Evolutionary conservation across 2,329 filamentous ascomycete species (phyloP), one percentile per base, ranked within the genome.

Genomic region (Lasiodiplodia gonubiensis): DNA sequence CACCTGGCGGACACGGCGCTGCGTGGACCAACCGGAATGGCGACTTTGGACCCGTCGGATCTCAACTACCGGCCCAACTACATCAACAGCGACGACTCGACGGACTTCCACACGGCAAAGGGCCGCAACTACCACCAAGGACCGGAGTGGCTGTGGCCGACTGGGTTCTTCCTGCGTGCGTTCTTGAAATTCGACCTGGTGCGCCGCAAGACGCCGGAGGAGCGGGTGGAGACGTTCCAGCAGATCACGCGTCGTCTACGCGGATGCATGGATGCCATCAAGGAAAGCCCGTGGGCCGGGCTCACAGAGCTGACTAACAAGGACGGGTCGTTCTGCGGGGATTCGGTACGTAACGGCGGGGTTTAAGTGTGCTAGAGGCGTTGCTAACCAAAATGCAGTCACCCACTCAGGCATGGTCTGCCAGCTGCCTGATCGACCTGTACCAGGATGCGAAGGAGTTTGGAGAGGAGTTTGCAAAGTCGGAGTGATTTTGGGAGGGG

Each of bases 121-220:
- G 95, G 95, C 60, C 87, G 95, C 67, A 99, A 98, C 80, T 99
- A 99, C 81, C 95, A 99, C 79, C 94, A 98, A 79, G 95, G 95
- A 4, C 96, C 95, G 0, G 95, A 99, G 79, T 99, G 95, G 95
- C 82, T 97, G 27, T 99, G 95, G 95, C 96, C 94, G 0, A 94
- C 93, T 1, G 95, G 95, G 4, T 99, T 93, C 83, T 99, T 97
- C 85, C 84, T 97, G 25, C 89, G 96, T 59, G 95, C 95, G 1
- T 83, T 99, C 71, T 86, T 99, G 70, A 92, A 93, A 78, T 98
- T 98, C 74, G 93, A 97, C 77, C 82, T 98, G 60, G 85, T 86
- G 82, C 85, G 93, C 35, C 86, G 92, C 59, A 85, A 86, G 70
- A 87, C 85, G 1, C 77, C 81, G 4, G 86, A 92, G 74, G 92